phyloP scores from a whole-genome alignment of 2,329 filamentous ascomycete species.

The Fusarium palustre region DNA sequence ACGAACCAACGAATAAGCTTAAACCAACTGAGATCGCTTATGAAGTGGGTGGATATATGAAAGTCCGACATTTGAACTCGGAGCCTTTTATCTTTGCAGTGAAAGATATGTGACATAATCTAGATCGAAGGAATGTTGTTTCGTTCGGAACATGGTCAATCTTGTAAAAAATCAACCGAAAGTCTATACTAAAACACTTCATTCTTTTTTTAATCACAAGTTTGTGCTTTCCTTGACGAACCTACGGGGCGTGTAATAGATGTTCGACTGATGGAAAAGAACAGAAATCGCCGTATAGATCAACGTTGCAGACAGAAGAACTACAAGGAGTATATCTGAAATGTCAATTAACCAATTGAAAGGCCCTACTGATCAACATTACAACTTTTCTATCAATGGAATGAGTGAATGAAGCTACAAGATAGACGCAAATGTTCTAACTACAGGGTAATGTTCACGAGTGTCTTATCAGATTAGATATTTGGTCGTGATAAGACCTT shows the following conservation, averaged over 20 bases:
- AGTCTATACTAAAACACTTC: too few relatives aligned
- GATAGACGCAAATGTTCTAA: not conserved
- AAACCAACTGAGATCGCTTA: not conserved
- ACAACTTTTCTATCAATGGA: not conserved
- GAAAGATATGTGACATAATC: not conserved
- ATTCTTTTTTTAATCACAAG: too few relatives aligned
- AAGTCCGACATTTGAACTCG: not conserved
- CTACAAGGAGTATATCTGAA: too few relatives aligned
- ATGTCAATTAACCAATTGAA: not conserved
- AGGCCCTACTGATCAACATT: accelerated
- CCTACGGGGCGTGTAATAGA: too few relatives aligned
- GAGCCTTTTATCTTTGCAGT: not conserved
- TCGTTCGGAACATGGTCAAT: too few relatives aligned
- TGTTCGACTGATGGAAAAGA: too few relatives aligned
- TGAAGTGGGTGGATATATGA: not conserved
- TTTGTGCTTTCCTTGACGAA: too few relatives aligned
- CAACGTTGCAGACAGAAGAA: accelerated
- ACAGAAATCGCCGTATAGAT: too few relatives aligned
- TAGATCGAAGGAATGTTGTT: too few relatives aligned
- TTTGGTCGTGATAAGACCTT: not conserved
- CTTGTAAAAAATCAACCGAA: too few relatives aligned
- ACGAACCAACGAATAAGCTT: slow-evolving; percentile 15
- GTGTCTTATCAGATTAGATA: not conserved
- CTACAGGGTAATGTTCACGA: not conserved
- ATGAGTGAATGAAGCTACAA: not conserved